Evolutionary conservation across 2,329 filamentous ascomycete species (phyloP).

Genomic region (Fusarium hostae): DNA sequence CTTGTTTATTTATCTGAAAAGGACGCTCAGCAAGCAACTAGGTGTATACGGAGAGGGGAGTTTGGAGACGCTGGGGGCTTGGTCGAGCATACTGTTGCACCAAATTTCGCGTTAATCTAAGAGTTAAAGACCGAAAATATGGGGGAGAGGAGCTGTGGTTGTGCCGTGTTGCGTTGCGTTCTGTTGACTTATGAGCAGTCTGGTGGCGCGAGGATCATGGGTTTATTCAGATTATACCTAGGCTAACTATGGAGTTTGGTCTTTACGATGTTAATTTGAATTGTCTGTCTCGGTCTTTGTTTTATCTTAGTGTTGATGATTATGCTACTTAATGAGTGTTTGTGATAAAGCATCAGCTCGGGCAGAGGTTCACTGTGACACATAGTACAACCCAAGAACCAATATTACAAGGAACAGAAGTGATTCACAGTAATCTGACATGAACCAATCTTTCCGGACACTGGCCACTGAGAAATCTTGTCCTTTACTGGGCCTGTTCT

Average conservation of each 20-base stretch:
- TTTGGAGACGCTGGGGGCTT: constrained; percentile 14
- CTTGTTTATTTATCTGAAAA: constrained; percentile 28
- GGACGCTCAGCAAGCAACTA: constrained; percentile 26
- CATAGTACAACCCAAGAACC: background rate
- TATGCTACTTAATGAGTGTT: background rate
- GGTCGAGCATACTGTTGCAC: constrained; percentile 25
- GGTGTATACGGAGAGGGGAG: constrained; percentile 29
- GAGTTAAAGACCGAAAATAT: constrained; percentile 19
- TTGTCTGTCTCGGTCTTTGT: background rate
- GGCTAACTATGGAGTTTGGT: constrained; percentile 41
- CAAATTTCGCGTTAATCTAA: constrained; percentile 26
- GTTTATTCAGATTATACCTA: constrained; percentile 44
- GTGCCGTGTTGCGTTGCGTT: background rate
- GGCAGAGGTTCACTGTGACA: background rate
- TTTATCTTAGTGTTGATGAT: background rate
- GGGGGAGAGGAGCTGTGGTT: background rate
- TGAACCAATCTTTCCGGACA: background rate
- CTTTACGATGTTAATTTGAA: constrained; percentile 19
- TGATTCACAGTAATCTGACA: background rate
- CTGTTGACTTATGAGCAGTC: constrained; percentile 29
- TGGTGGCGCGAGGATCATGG: constrained; percentile 37
- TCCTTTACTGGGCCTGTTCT: background rate
- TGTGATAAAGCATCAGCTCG: background rate
- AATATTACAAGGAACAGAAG: background rate
- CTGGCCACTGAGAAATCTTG: background rate